A percentile compares a stretch with the other conserved stretches of the same genome.
These are phyloP conservation scores for Globisporangium canariense DNA, from an alignment of 352 stramenopile genomes.

Conservation along the genomic window DNA sequence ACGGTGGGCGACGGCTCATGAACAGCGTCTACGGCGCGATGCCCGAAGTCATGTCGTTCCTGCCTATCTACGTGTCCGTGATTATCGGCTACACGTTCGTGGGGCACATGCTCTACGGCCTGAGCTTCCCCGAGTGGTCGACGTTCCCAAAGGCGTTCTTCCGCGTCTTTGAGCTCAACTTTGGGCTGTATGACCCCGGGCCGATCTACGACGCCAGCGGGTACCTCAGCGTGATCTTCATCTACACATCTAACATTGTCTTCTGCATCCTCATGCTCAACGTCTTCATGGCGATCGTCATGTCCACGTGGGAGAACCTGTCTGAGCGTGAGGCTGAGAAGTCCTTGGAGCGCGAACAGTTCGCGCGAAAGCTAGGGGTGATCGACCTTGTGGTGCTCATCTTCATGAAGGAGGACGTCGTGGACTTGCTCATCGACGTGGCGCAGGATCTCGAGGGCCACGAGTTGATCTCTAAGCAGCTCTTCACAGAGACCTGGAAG, in stretches of 20 bases:
- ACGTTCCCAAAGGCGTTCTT: constrained; percentile 60
- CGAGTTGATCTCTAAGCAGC: constrained; percentile 28
- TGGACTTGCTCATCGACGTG: constrained; percentile 57
- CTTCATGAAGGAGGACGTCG: constrained; percentile 52
- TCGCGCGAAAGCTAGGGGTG: constrained; percentile 33
- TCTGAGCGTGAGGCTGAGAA: constrained; percentile 52
- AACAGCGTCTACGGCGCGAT: constrained; percentile 69
- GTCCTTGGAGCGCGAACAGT: constrained; percentile 40
- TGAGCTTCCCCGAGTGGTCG: constrained; percentile 60
- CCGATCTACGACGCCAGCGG: constrained; percentile 64
- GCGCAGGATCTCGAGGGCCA: constrained; percentile 39
- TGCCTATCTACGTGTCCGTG: constrained; percentile 61
- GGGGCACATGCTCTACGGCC: constrained; percentile 64
- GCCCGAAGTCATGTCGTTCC: constrained; percentile 64
- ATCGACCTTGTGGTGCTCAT: constrained; percentile 51
- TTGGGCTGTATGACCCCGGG: constrained; percentile 62
- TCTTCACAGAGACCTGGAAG: constrained; percentile 46
- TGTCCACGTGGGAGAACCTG: constrained; percentile 65
- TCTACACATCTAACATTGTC: constrained; percentile 63
- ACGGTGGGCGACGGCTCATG: constrained; percentile 58
- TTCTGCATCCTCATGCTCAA: constrained; percentile 81
- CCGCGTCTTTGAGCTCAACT: constrained; percentile 73
- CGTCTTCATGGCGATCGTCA: constrained; percentile 76
- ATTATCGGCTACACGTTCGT: constrained; percentile 72
- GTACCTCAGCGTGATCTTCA: constrained; percentile 62